Evolutionary conservation across 1,284 basidiomycete species (phyloP).

Genomic region (Caloboletus firmus): DNA sequence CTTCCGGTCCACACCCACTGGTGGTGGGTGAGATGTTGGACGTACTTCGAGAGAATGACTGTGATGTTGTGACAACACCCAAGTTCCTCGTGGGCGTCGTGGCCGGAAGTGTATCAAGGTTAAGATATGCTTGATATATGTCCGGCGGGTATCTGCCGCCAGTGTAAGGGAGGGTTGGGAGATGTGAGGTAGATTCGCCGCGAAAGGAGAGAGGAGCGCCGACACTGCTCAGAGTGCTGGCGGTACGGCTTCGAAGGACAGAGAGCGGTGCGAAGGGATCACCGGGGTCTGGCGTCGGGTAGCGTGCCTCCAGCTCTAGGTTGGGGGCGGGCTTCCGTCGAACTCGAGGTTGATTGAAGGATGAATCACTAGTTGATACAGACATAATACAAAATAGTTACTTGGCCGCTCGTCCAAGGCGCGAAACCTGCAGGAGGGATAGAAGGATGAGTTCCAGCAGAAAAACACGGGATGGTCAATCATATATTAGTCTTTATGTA

Average conservation of each 20-base stretch:
- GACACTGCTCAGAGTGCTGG: conserved; percentile 32
- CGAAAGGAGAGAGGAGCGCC: conserved; percentile 34
- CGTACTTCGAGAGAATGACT: conserved; percentile 25
- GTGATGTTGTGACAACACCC: conserved; percentile 19
- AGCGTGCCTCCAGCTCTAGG: conserved; percentile 34
- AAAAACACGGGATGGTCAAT: conserved; percentile 14
- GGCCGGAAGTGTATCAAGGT: conserved; percentile 13
- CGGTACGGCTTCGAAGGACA: conserved; percentile 36
- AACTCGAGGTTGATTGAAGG: conserved; percentile 27
- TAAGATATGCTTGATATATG: conserved; percentile 31
- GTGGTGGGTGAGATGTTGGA: conserved; percentile 19
- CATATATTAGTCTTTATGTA: conserved; percentile 32
- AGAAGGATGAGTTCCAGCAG: conserved; percentile 13
- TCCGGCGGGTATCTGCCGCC: conserved; percentile 35
- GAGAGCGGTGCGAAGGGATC: conserved; percentile 36
- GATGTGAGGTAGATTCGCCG: conserved; percentile 35
- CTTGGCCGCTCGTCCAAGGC: conserved; percentile 7
- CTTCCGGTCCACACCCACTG: conserved; percentile 12
- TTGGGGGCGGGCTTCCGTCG: conserved; percentile 37
- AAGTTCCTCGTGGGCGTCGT: conserved; percentile 12
- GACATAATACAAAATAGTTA: conserved; percentile 33
- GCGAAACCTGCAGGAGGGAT: conserved; percentile 15
- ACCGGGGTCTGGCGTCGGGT: conserved; percentile 33
- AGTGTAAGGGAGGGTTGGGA: conserved; percentile 32
- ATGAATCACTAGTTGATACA: conserved; percentile 24